Conservation (phyloP, 768 basidiomycete species). For the Cystobasidium tubakii region DNA sequence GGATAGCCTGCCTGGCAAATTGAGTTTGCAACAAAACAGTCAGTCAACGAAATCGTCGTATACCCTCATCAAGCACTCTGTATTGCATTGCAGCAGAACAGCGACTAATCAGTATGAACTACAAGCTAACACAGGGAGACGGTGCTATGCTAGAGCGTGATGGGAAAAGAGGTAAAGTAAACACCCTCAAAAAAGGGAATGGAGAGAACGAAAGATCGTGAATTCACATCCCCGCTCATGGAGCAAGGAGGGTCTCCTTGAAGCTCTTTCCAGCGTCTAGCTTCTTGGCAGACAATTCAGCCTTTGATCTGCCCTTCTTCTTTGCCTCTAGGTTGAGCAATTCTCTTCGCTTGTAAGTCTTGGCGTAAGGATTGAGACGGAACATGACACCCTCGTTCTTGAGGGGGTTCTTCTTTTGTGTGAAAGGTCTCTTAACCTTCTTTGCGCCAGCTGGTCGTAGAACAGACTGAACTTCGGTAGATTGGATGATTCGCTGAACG, state of each 20-base stretch:
- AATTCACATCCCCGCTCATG: constrained; percentile 16
- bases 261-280: constrained; percentile 32
- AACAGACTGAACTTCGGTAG: constrained; percentile 93
- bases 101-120: background rate
- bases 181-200: background rate
- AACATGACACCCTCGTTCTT: constrained; percentile 48
- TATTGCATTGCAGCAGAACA: background rate
- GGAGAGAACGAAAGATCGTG: background rate
- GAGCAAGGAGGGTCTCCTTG: constrained; percentile 29
- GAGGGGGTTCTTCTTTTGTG: constrained; percentile 85
- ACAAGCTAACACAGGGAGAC: background rate
- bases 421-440: constrained; percentile 86
- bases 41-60: no score
- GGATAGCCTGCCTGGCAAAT: no score
- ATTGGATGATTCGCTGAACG: constrained; percentile 95
- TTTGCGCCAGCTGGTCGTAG: constrained; percentile 82
- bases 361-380: constrained; percentile 98
- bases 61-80: background rate
- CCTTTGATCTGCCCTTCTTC: constrained; percentile 37
- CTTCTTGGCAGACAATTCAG: constrained; percentile 40
- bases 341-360: constrained; percentile 82
- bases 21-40: no score
- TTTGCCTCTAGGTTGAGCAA: constrained; percentile 52
- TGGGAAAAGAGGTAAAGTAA: no score
- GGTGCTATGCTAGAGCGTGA: background rate